phyloP scores from a whole-genome alignment of 2,329 filamentous ascomycete genomes.

The Thielaviopsis euricoi region DNA sequence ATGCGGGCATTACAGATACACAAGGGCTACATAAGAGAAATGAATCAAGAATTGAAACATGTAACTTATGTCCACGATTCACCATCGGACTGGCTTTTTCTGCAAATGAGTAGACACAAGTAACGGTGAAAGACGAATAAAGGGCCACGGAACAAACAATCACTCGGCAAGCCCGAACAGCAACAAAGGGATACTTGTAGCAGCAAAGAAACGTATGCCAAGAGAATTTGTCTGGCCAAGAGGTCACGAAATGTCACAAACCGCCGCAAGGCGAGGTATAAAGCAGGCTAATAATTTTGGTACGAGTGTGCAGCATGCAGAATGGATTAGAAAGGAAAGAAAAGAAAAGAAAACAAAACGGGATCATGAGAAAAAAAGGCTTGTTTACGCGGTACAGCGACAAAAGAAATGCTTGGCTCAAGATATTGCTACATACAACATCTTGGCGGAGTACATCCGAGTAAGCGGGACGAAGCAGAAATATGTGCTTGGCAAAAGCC shows the following conservation, averaged over 20 bases:
- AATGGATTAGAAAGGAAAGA: neutral
- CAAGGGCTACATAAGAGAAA: no score
- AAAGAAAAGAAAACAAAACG: neutral
- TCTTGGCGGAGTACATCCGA: slow-evolving; percentile 1
- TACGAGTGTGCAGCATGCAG: neutral
- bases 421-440: neutral
- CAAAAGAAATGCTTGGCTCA: neutral
- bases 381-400: neutral
- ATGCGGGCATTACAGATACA: no score
- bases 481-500: neutral
- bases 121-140: no score
- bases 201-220: neutral
- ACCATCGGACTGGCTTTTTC: no score
- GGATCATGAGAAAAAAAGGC: neutral
- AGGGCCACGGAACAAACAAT: neutral
- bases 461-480: neutral
- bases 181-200: neutral
- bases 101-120: no score
- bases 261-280: neutral
- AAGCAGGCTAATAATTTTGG: neutral
- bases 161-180: neutral
- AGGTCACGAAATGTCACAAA: neutral
- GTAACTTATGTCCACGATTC: no score
- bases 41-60: no score
- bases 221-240: neutral